Base-by-base conservation (phyloP, 805 yeast species). In the Saccharomyces mikatae region DNA sequence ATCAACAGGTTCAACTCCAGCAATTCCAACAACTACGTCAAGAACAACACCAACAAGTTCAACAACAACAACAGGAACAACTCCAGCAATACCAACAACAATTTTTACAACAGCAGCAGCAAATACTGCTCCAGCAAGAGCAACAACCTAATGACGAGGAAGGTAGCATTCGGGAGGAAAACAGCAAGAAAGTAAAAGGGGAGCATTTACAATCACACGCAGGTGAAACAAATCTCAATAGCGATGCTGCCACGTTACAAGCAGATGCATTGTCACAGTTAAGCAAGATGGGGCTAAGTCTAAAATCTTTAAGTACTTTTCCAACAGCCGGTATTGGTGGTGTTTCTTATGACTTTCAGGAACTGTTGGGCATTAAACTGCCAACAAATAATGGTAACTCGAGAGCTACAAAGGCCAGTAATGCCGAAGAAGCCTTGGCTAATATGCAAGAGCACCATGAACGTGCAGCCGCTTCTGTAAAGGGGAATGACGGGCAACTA, bases 261-360 rank as follows among this genome's bases (percentile, higher is more conserved):
- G 58, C 59, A 28, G 69, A 61, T 47, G 58, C 60, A 41, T 54
- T 56, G 8, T 60, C 61, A 21, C 62, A 60, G 44, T 61, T 60
- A 46, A 61, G 57, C 49, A 58, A 55, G 52, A 63, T 60, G 31
- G 59, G 60, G 41, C 49, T 62, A 22, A 62, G 63, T 46, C 46
- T 58, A 21, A 61, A 58, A 46, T 61, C 61, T 47, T 61, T 62
- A 61, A 66, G 66, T 4, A 60, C 55, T 52, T 63, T 65, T 32
- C 63, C 65, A 32, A 62, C 64, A 10, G 69, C 69, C 4, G 68
- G 68, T n/a, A 64, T 65, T 21, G 68, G 69, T 27, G 68, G 68
- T 50, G 66, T 64, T 3, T 63, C 67, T 1, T 64, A 65, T 54
- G 67, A 67, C 49, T 58, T 66, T 26, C 68, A 66, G 53, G 71